Conservation (phyloP, 2,329 filamentous ascomycete genomes). For the Scedosporium boydii region DNA sequence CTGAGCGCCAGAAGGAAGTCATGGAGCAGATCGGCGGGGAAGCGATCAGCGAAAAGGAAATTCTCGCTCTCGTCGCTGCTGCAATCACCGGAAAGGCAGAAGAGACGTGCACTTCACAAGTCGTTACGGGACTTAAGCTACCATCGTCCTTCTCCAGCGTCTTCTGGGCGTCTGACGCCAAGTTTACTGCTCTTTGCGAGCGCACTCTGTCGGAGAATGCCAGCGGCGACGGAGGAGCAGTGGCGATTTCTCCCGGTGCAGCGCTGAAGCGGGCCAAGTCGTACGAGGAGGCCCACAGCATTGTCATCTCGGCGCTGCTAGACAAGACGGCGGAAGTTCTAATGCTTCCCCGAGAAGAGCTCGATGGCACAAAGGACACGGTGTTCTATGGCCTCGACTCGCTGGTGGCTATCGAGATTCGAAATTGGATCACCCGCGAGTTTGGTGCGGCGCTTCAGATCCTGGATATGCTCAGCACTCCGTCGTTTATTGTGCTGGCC, state of each 20-base stretch:
- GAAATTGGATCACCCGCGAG: constrained; percentile 40
- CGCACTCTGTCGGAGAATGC: constrained; percentile 23
- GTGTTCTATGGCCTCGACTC: constrained; percentile 33
- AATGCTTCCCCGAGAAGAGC: constrained; percentile 37
- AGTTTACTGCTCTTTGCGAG: constrained; percentile 39
- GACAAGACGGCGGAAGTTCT: constrained; percentile 38
- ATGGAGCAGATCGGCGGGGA: constrained; percentile 42
- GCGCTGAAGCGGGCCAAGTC: constrained; percentile 31
- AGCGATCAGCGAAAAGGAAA: constrained; percentile 41
- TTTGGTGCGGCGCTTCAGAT: constrained; percentile 42
- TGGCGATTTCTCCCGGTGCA: constrained; percentile 31
- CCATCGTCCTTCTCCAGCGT: constrained; percentile 2
- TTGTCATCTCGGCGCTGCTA: constrained; percentile 33
- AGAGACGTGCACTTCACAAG: constrained; percentile 8
- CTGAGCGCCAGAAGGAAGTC: constrained; percentile 30
- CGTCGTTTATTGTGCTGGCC: constrained; percentile 36
- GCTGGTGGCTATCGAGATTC: constrained; percentile 38
- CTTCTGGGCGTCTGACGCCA: constrained; percentile 45
- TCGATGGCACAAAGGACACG: constrained; percentile 29
- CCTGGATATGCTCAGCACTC: constrained; percentile 40
- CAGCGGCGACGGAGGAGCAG: constrained; percentile 15
- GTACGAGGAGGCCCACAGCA: constrained; percentile 32
- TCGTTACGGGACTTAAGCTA: constrained; percentile 10
- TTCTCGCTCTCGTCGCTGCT: constrained; percentile 41
- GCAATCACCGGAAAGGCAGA: constrained; percentile 18